phyloP scores from a whole-genome alignment of 2,329 filamentous ascomycete genomes.

The Fusarium neocosmosporiellum region DNA sequence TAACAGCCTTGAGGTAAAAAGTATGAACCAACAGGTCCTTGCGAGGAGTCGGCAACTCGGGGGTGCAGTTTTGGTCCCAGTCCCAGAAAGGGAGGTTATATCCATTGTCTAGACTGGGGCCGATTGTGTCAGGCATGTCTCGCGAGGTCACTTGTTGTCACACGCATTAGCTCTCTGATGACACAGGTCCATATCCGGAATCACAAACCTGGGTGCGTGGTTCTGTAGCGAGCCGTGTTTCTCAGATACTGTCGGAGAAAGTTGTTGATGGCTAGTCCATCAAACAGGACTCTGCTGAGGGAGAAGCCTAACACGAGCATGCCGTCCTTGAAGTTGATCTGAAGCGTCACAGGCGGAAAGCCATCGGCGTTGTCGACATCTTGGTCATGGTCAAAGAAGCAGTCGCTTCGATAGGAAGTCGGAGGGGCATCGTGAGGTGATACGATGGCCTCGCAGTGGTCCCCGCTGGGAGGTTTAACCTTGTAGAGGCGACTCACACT shows the following conservation, averaged over 20 bases:
- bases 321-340: conserved; percentile 3
- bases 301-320: conserved; percentile 30
- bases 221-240: not conserved
- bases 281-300: conserved; percentile 32
- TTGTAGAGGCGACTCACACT: not conserved
- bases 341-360: conserved; percentile 23
- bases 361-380: not conserved
- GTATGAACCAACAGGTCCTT: not conserved
- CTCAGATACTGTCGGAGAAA: conserved; percentile 29
- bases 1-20: not conserved
- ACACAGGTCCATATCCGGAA: not conserved
- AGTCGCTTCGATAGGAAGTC: not conserved
- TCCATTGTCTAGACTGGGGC: not conserved
- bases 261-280: conserved; percentile 31
- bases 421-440: not conserved
- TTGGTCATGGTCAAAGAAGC: conserved; percentile 12
- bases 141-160: conserved; percentile 9
- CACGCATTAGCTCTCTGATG: conserved; percentile 2
- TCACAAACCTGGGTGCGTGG: conserved; percentile 14
- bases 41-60: not conserved
- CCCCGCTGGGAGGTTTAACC: not conserved
- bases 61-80: conserved; percentile 2
- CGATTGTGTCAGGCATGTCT: conserved; percentile 1
- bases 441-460: no score
- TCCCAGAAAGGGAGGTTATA: conserved; percentile 28